Base-by-base conservation (phyloP, 805 yeast genomes). In the Wickerhamomyces canadensis region DNA sequence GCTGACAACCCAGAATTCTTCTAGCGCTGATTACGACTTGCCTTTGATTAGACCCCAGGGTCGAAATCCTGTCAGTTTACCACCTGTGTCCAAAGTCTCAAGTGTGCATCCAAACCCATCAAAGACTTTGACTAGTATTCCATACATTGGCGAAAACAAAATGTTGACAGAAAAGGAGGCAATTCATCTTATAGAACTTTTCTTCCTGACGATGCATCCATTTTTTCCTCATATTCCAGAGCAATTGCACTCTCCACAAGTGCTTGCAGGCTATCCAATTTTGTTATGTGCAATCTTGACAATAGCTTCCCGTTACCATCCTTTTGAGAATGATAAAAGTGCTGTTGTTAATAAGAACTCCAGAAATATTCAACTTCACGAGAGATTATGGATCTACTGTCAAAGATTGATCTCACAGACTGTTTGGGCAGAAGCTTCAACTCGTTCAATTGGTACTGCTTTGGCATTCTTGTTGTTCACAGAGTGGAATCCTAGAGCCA, bases 401-500 rank as follows among this genome's bases (percentile, higher is more conserved):
- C 96, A 86, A 61, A 58, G 80, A 43, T 65, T 86, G 41, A 80
- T 87, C 29, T 83, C 94, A 3, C 85, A 82, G 58, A 80, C 95
- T 0, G 88, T 86, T 5, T 88, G 96, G 96, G 96, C 95, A 1
- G 96, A 86, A 54, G 93, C 95, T 0, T 80, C 85, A 41, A 84
- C 93, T 6, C 65, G 96, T 44, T 81, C 93, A 0, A 74, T 88
- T 4, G 96, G 96, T 1, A 86, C 96, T 0, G 80, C 88, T 6
- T 70, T 84, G 42, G 89, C 96, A 1, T 85, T 89, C 53, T 60
- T 89, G 34, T 64, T 89, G 14, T 81, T 86, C 49, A 84, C 96
- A 0, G 97, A 91, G 58, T 89, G 98, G 98, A 87, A 88, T 49
- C 96, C 96, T 4, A 66, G 96, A 37, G 95, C 96, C 4, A 87